Conservation (phyloP, 2,329 filamentous ascomycete species). For the Alternaria sp. region DNA sequence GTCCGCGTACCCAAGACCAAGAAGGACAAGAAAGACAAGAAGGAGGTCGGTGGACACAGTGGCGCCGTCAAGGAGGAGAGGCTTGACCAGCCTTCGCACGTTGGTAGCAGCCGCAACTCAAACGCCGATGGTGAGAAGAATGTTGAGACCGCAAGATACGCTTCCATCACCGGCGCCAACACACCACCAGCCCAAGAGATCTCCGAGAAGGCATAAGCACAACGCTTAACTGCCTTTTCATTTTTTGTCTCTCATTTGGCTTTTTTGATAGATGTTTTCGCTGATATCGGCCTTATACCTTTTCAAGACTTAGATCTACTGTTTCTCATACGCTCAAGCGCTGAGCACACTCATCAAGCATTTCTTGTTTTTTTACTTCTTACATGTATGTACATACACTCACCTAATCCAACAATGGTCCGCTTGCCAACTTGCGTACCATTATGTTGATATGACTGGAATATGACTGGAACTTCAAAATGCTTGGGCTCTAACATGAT, state of each 20-base stretch:
- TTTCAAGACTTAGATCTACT: constrained; percentile 9
- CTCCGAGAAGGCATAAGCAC: constrained; percentile 25
- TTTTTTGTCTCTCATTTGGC: not conserved
- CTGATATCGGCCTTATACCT: not conserved
- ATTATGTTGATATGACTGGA: constrained; percentile 5
- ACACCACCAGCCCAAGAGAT: constrained; percentile 16
- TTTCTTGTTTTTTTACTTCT: not conserved
- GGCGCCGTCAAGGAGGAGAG: constrained; percentile 13
- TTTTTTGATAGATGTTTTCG: not conserved
- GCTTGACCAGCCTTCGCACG: constrained; percentile 16
- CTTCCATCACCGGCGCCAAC: constrained; percentile 21
- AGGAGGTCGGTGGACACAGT: constrained; percentile 10
- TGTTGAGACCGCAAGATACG: constrained; percentile 17
- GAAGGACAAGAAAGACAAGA: constrained; percentile 46
- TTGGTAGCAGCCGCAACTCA: constrained; percentile 17
- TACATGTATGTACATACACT: constrained; percentile 10
- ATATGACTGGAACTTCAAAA: not conserved
- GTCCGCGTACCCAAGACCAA: constrained; percentile 62
- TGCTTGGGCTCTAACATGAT: no score
- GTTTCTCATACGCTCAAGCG: constrained; percentile 13
- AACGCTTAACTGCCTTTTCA: not conserved
- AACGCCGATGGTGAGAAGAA: constrained; percentile 18
- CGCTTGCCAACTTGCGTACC: constrained; percentile 4
- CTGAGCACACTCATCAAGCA: constrained; percentile 13
- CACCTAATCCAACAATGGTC: constrained; percentile 7